Percentiles rank a stretch among this genome's conserved stretches.
Evolutionary conservation across 768 basidiomycete genomes (phyloP).

Genomic region (Rhodocollybia butyracea): DNA sequence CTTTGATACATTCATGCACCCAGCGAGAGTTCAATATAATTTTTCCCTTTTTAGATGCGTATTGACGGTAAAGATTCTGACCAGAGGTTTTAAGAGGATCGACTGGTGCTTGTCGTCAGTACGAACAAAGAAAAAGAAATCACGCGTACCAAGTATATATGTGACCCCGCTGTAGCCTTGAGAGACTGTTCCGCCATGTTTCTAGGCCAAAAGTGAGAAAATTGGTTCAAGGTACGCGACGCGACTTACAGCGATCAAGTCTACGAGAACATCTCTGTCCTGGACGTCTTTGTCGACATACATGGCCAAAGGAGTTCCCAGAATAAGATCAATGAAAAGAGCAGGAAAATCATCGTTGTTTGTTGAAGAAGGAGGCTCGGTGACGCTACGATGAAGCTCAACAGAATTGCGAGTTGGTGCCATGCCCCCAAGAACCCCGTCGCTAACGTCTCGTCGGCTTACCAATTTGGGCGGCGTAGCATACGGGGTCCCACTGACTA

Average conservation of each 20-base stretch:
- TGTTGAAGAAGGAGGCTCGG: conserved; percentile 26
- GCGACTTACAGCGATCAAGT: conserved; percentile 61
- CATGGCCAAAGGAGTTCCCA: conserved; percentile 69
- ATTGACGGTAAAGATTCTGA: conserved; percentile 78
- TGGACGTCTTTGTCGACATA: conserved; percentile 82
- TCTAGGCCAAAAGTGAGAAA: conserved; percentile 37
- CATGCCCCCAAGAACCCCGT: too few relatives aligned
- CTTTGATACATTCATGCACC: conserved; percentile 75
- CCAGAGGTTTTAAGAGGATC: conserved; percentile 78
- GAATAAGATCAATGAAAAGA: conserved; percentile 80
- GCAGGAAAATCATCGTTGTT: conserved; percentile 18
- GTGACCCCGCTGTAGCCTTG: conserved; percentile 75
- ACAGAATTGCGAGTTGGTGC: conserved; percentile 68
- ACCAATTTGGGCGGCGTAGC: too few relatives aligned
- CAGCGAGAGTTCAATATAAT: conserved; percentile 71
- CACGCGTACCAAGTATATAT: conserved; percentile 70
- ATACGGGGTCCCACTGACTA: too few relatives aligned
- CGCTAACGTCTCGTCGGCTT: too few relatives aligned
- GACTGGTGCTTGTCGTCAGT: conserved; percentile 39
- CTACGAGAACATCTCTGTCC: conserved; percentile 60
- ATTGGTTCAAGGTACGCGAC: conserved; percentile 4
- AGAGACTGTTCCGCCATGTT: conserved; percentile 72
- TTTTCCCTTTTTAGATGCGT: conserved; percentile 76
- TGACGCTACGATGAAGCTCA: conserved; percentile 37
- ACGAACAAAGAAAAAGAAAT: conserved; percentile 4